Evolutionary conservation across 164 flowering plant species (phyloP), one percentile per base, ranked within the genome.

Genomic region (Chimonanthus salicifolius): DNA sequence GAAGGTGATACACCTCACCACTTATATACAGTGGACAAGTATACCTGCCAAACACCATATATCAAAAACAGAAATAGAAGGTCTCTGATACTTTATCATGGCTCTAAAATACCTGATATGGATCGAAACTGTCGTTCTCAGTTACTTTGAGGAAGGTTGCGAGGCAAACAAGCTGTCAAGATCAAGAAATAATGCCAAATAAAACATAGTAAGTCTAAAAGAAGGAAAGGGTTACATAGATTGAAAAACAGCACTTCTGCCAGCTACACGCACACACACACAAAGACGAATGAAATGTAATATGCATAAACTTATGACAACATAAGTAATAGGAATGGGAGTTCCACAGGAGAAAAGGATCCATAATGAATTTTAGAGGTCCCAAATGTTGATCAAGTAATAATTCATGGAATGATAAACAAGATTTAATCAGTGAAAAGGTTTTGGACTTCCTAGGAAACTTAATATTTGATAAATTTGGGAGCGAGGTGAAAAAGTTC

Each of bases 121-220:
- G 99, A 74, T 93, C 98, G 75, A 92, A 93, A 71, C 74, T 87
- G 64, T 93, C 99, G 77, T 85, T 90, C 79, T 93, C 99, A 3
- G 98, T 88, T 20, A 92, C 97, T 54, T 92, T 92, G 10, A 95
- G 96, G 82, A 95, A 95, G 5, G 99, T 95, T 66, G 99, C 99
- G 67, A 95, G 79, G 79, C 97, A 92, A 81, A 95, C 91, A 76
- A 95, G 97, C 99, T 95, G 92, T 75, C 65, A 71, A 58, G 13
- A 80, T 10, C 21, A 54, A 60, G 50, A 72, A 47, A 58, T 8
- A 72, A 74, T 49, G 9, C 16, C 9, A 64, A n/a, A n/a, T 33
- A 44, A 49, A 33, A 33, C 33, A 58, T 62, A 18, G 7, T 13
- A 62, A 15, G 64, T 49, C 51, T 0, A 9, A 5, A 9, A 49